Evolutionary conservation across 768 basidiomycete species (phyloP), one percentile per base, ranked within the genome.

Genomic region (Mycena epipterygia): DNA sequence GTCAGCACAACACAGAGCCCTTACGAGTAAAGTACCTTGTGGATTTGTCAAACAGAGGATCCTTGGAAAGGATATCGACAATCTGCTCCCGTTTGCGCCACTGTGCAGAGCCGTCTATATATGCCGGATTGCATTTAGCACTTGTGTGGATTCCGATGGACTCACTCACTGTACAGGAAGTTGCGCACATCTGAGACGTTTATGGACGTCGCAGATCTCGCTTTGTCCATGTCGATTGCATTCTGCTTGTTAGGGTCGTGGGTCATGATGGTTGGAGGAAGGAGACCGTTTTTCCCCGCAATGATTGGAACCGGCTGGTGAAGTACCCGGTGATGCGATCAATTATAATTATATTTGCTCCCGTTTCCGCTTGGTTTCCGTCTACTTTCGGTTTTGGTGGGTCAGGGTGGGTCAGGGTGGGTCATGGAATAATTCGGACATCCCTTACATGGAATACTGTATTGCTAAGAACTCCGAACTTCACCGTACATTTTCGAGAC

Each of bases 41-140:
- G 0, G 86, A 81, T 76, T 91, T 92, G 76, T 91, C 87, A 61
- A 93, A 92, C 17, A 84, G 77, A 0, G 88, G 85, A 64, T 93
- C 92, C 11, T 80, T 80, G 39, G 86, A 79, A 53, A 94, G 75
- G 13, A 90, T 71, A 1, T 76, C 67, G 14, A 87, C 81, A 1
- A 93, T 77, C 29, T 79, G 80, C 27, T 83, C 68, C 41, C 85
- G 86, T 44, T 76, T 84, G n/a, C 85, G 76, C 90, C 89, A 93
- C 56, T 84, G 84, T 1, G 74, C 76, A 21, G 79, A 73, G 19
- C 88, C 87, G 74, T 84, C 92, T 93, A 68, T 16, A 25, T 23
- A 66, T 30, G n/a, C n/a, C n/a, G n/a, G n/a, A n/a, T n/a, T n/a
- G n/a, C 4, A 21, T 29, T 7, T 48, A 19, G 33, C 42, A 46